Base-by-base conservation (phyloP, 805 yeast genomes). In the Sungouiozyma ichnusensis region DNA sequence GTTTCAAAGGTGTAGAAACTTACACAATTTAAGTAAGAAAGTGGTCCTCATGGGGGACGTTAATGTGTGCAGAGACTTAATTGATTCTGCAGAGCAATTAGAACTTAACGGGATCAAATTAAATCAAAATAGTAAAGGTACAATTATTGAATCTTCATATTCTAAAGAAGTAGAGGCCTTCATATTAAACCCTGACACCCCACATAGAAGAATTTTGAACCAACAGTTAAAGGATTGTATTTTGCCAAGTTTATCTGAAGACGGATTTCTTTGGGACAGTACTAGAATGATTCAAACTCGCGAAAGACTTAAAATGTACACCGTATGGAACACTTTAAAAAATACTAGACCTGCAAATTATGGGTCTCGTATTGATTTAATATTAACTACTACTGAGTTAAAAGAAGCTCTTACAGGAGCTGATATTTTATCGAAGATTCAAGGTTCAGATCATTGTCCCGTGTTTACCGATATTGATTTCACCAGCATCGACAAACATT, bases 361-460 rank as follows among this genome's bases (percentile, higher is more conserved):
- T 59, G 97, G 98, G 0, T 82, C 96, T 2, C 67, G 98, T 41
- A 81, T 90, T 18, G 98, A 90, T 58, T 72, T 81, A 49, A 78
- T 90, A 4, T 58, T 87, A 5, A 61, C 73, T 0, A 72, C 81
- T 19, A 47, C 62, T 7, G 50, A 48, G 0, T 46, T 81, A 37
- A 51, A 63, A 3, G 42, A 54, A 0, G 33, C 42, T 7, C 55
- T 72, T 1, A 46, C 54, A 3, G 60, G 68, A 36, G 71, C 77
- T 0, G 60, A 59, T 35, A 83, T 84, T n/a, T 72, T 83, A 72
- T 80, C 86, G 0, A 69, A 69, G 36, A 52, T 88, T 1, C 65
- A 73, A 57, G 98, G 98, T 0, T 85, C 96, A 0, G 98, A 90
- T 58, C 98, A 90, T 62, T 90, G 97, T 60, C 98, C 98, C 0